Conservation (phyloP, 2,329 filamentous ascomycete species). For the Pseudocercospora vitis region DNA sequence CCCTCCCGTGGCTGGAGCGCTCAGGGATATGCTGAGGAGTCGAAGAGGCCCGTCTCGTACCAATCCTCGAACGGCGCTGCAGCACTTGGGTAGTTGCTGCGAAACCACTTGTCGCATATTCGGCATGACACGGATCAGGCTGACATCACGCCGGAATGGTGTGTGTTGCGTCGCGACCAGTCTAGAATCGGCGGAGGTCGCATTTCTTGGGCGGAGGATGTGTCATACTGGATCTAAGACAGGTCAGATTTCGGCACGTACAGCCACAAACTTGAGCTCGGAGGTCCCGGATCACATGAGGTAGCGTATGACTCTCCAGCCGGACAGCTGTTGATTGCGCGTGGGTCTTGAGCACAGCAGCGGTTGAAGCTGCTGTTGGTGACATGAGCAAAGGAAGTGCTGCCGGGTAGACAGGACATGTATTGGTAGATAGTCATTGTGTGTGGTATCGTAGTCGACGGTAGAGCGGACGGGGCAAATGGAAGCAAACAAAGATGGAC, state of each 20-base stretch:
- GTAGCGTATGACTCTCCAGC: constrained; percentile 10
- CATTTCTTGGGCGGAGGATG: constrained; percentile 13
- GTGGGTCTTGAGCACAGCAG: constrained; percentile 15
- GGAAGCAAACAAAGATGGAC: constrained; percentile 5
- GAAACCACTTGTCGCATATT: not conserved
- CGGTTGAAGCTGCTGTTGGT: constrained; percentile 11
- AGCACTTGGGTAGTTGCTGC: constrained; percentile 1
- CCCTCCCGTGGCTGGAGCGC: too few species aligned
- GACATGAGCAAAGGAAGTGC: constrained; percentile 13
- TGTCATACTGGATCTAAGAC: not conserved
- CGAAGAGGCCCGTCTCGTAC: not conserved
- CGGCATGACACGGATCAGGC: constrained; percentile 7
- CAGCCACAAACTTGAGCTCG: not conserved
- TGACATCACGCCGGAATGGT: constrained; percentile 20
- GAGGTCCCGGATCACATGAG: not conserved
- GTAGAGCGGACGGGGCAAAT: not conserved
- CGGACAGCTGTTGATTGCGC: constrained; percentile 8
- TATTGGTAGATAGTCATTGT: not conserved
- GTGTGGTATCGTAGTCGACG: not conserved
- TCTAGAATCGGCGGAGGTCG: constrained; percentile 13
- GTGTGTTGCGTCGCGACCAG: constrained; percentile 2
- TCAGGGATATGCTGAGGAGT: too few species aligned
- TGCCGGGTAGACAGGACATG: constrained; percentile 14
- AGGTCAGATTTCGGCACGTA: not conserved
- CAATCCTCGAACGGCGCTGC: constrained; percentile 6